These are phyloP conservation scores for Camillea tinctor DNA, from an alignment of 2,329 filamentous ascomycete genomes.

Conservation along the genomic window DNA sequence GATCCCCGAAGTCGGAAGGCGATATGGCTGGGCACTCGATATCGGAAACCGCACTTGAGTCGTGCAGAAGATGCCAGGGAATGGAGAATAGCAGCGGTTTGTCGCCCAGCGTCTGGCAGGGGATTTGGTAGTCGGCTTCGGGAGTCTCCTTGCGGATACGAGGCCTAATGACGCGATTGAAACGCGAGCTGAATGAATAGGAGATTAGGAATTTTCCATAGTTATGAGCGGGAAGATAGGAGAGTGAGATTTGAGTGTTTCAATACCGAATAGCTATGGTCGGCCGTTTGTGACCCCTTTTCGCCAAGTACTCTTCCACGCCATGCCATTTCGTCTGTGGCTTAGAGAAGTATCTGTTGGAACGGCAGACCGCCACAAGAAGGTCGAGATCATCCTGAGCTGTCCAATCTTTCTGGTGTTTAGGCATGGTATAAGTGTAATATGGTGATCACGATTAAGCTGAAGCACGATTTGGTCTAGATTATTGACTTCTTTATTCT, in stretches of 20 bases:
- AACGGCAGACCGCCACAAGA: not conserved
- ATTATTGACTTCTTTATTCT: not conserved
- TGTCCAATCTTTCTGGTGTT: not conserved
- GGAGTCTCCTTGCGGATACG: not conserved
- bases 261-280: not conserved
- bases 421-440: not conserved
- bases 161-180: not conserved
- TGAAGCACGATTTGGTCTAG: not conserved
- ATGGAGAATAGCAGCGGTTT: not conserved
- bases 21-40: not conserved
- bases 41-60: not conserved
- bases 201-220: not conserved
- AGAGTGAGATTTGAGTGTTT: not conserved
- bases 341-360: not conserved
- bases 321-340: not conserved
- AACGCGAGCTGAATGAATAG: not conserved
- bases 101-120: not conserved
- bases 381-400: not conserved
- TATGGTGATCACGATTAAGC: not conserved
- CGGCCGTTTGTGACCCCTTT: not conserved
- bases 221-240: not conserved
- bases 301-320: not conserved
- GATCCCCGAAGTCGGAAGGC: not conserved
- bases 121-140: not conserved
- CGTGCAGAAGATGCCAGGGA: not conserved